Evolutionary conservation across 192 early-diverging fungal genomes (phyloP), one percentile per base, ranked within the genome.

Genomic region (Thoreauomyces humboldtii): DNA sequence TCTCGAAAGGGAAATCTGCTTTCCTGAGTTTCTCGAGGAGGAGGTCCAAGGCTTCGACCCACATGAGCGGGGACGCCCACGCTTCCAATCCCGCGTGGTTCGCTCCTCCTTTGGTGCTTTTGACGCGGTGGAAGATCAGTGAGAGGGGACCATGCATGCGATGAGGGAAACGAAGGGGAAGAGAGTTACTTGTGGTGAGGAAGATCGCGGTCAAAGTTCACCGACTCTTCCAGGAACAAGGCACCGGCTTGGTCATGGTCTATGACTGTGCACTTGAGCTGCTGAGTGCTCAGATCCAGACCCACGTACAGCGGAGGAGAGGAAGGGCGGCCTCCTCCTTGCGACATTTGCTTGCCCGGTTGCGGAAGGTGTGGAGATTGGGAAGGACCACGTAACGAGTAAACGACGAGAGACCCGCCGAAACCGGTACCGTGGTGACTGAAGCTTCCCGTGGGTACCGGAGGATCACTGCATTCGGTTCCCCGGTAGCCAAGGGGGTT

Each of bases 261-360:
- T 12, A 92, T 73, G 2, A 82, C 70, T 33, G 84, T 71, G 36
- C 76, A 76, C 73, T 92, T 92, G 33, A 92, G 77, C 66, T 89
- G 88, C 67, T 90, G 89, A 0, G 90, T 92, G 45, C 86, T 88
- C 37, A 90, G 72, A 50, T 92, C 90, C 17, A 92, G 62, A 6
- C 90, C 90, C 12, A 21, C 25, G 27, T 47, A 61, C 6, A 61
- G 59, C 2, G 44, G 28, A n/a, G n/a, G n/a, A n/a, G n/a, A n/a
- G n/a, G n/a, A n/a, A n/a, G n/a, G n/a, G n/a, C n/a, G n/a, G n/a
- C n/a, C n/a, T n/a, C n/a, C n/a, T n/a, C n/a, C n/a, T n/a, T n/a
- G n/a, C n/a, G n/a, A n/a, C n/a, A n/a, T n/a, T n/a, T n/a, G n/a
- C n/a, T n/a, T n/a, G n/a, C n/a, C n/a, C n/a, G n/a, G n/a, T n/a